Evolutionary conservation across 2,329 filamentous ascomycete species (phyloP).

Genomic region (Parafenestella ontariensis): DNA sequence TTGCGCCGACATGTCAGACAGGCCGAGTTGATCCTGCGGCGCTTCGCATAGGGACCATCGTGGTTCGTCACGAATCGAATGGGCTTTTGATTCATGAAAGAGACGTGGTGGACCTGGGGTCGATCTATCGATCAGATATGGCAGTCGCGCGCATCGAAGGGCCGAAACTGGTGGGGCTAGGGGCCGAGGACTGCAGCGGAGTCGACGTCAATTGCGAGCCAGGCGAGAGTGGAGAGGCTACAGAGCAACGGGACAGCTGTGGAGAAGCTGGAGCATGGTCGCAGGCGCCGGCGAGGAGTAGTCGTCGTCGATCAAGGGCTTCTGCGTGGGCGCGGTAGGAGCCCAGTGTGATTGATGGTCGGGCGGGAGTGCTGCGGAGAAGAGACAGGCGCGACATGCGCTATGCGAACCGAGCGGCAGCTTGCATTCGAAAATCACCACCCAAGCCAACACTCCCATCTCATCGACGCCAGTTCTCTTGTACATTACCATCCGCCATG

Average conservation of each 20-base stretch:
- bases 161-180: not conserved
- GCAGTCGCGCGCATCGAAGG: slow-evolving; percentile 14
- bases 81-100: slow-evolving; percentile 49
- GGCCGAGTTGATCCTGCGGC: slow-evolving; percentile 50
- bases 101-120: slow-evolving; percentile 16
- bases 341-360: not conserved
- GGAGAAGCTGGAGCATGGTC: slow-evolving; percentile 31
- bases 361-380: slow-evolving; percentile 3
- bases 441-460: not conserved
- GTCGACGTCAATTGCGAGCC: no score
- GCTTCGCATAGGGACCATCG: slow-evolving; percentile 52
- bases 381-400: not conserved
- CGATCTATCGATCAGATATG: slow-evolving; percentile 13
- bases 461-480: not conserved
- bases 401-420: not conserved
- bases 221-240: slow-evolving; percentile 22
- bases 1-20: slow-evolving; percentile 58
- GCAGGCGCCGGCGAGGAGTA: slow-evolving; percentile 8
- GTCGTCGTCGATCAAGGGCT: slow-evolving; percentile 16
- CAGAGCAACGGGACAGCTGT: slow-evolving; percentile 15
- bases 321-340: no score
- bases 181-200: no score
- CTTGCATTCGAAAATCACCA: not conserved
- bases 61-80: slow-evolving; percentile 53
- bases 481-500: slow-evolving; percentile 21